Conservation (phyloP, 1,139 yeast species). For the Candida sanyaensis region DNA sequence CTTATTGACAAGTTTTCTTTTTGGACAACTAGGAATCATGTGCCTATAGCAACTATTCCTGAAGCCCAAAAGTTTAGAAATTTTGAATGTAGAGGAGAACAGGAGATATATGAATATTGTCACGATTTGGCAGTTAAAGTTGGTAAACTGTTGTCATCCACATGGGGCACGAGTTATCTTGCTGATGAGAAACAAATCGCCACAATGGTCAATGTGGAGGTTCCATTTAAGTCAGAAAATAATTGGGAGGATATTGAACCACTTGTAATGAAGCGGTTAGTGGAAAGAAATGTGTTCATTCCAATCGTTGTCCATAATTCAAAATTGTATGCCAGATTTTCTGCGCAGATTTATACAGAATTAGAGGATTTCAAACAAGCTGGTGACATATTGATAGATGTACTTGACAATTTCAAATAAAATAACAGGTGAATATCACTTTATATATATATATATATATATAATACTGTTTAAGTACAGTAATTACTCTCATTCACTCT, state of each 20-base stretch:
- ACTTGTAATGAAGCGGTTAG: constrained; percentile 7
- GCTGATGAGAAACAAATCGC: constrained; percentile 33
- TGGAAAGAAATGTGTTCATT: constrained; percentile 40
- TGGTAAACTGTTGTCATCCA: constrained; percentile 33
- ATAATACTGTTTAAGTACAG: too few relatives aligned
- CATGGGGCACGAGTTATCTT: constrained; percentile 33
- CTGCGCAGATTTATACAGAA: constrained; percentile 63
- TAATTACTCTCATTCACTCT: too few relatives aligned
- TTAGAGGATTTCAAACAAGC: constrained; percentile 53
- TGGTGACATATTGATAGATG: constrained; percentile 25
- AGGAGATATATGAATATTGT: constrained; percentile 50
- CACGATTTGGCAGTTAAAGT: constrained; percentile 44
- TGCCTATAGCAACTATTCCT: constrained; percentile 25
- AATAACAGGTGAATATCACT: too few relatives aligned
- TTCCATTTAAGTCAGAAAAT: constrained; percentile 29
- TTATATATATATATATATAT: too few relatives aligned
- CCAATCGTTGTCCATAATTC: constrained; percentile 47
- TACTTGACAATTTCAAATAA: background rate
- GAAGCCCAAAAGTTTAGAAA: constrained; percentile 54
- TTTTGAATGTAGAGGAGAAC: constrained; percentile 64
- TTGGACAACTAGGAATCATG: constrained; percentile 36
- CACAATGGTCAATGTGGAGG: constrained; percentile 34
- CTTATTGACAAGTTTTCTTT: constrained; percentile 41
- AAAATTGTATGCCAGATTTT: constrained; percentile 49
- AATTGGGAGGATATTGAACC: constrained; percentile 12